Evolutionary conservation across 805 yeast genomes (phyloP).

Genomic region (Metschnikowia henanensis): DNA sequence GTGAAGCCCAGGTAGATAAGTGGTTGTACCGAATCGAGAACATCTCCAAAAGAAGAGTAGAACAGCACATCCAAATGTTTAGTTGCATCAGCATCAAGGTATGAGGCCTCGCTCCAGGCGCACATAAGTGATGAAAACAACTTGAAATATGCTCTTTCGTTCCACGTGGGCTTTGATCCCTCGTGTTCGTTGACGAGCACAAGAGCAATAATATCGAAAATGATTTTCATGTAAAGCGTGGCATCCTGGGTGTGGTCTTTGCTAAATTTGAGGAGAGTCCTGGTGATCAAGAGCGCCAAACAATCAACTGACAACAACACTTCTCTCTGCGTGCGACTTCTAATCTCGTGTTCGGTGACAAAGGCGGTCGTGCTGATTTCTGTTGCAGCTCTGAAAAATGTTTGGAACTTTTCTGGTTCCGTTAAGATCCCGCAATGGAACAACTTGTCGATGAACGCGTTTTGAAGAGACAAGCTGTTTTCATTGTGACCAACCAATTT

Average conservation of each 20-base stretch:
- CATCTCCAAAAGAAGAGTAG: constrained; percentile 63
- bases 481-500: constrained; percentile 72
- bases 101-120: constrained; percentile 58
- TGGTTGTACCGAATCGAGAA: constrained; percentile 79
- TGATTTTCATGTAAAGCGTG: constrained; percentile 54
- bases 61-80: constrained; percentile 51
- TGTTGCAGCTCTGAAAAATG: constrained; percentile 74
- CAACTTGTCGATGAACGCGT: constrained; percentile 67
- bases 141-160: constrained; percentile 90
- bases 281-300: constrained; percentile 69
- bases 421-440: constrained; percentile 64
- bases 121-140: constrained; percentile 77
- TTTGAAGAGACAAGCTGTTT: constrained; percentile 47
- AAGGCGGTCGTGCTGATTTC: constrained; percentile 77
- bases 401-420: constrained; percentile 58
- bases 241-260: constrained; percentile 43
- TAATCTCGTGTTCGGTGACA: constrained; percentile 45
- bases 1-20: constrained; percentile 90
- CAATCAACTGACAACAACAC: constrained; percentile 81
- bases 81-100: constrained; percentile 40
- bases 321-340: constrained; percentile 61
- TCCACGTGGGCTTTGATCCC: constrained; percentile 57
- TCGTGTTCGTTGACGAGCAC: constrained; percentile 82
- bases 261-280: constrained; percentile 52
- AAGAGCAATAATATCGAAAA: constrained; percentile 62